Conservation (phyloP, 2,329 filamentous ascomycete species). For the Neofusicoccum sp. region DNA sequence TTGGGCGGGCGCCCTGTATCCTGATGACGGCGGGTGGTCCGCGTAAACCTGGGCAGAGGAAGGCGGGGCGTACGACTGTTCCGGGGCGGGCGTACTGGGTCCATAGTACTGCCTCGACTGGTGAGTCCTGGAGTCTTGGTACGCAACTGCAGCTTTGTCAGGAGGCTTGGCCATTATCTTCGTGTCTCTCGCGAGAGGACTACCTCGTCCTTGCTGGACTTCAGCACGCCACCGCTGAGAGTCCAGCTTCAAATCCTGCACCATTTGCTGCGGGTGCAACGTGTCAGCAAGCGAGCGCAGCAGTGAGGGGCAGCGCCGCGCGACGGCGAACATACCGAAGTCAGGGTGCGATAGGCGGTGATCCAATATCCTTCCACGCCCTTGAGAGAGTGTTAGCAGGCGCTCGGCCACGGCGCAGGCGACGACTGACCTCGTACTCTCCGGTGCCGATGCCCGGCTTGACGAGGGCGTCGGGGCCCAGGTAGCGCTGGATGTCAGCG, state of each 20-base stretch:
- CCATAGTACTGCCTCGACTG: conserved; percentile 46
- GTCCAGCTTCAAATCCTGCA: conserved; percentile 52
- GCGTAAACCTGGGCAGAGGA: conserved; percentile 30
- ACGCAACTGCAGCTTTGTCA: conserved; percentile 48
- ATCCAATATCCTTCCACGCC: conserved; percentile 54
- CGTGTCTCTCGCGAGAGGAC: conserved; percentile 43
- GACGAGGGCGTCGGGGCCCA: conserved; percentile 54
- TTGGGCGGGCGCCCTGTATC: conserved; percentile 26
- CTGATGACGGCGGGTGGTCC: conserved; percentile 37
- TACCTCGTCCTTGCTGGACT: conserved; percentile 48
- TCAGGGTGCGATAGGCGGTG: conserved; percentile 54
- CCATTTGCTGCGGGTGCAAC: conserved; percentile 46
- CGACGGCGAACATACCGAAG: conserved; percentile 43
- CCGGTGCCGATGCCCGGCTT: conserved; percentile 49
- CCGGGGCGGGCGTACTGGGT: conserved; percentile 27
- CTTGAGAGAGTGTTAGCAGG: conserved; percentile 28
- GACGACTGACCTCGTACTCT: conserved; percentile 44
- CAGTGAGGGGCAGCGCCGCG: neutral
- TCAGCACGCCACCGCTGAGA: conserved; percentile 49
- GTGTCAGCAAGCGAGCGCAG: neutral
- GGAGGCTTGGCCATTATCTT: conserved; percentile 48
- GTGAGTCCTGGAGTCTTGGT: conserved; percentile 48
- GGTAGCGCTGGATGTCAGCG: conserved; percentile 55
- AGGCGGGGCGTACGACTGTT: conserved; percentile 24
- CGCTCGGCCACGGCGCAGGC: conserved; percentile 24